A percentile compares a stretch with the other conserved stretches of the same genome.
These are phyloP conservation scores for Daedaleopsis nitida DNA, from an alignment of 768 basidiomycete genomes.

Conservation along the genomic window DNA sequence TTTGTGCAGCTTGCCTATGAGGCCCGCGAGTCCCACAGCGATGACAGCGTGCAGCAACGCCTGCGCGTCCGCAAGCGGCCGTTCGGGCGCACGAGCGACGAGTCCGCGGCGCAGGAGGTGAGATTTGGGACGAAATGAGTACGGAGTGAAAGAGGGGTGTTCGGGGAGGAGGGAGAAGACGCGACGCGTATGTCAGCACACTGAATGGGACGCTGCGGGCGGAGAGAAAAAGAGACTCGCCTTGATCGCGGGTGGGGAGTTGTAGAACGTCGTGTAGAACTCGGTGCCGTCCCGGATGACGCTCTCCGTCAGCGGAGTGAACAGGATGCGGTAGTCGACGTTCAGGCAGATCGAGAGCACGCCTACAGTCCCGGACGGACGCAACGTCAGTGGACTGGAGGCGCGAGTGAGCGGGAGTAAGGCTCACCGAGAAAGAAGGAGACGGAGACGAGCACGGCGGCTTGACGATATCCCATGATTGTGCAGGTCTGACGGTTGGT, in stretches of 20 bases:
- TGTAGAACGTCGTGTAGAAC: constrained; percentile 92
- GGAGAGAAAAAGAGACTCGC: constrained; percentile 37
- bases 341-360: constrained; percentile 84
- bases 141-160: not conserved
- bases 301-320: constrained; percentile 63
- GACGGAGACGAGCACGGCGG: constrained; percentile 82
- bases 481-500: constrained; percentile 5
- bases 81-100: not conserved
- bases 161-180: not conserved
- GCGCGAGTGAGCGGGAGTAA: constrained; percentile 1
- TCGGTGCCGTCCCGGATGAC: constrained; percentile 76
- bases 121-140: not conserved
- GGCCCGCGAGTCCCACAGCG: constrained; percentile 71
- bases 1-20: constrained; percentile 76
- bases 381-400: constrained; percentile 7
- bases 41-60: constrained; percentile 87
- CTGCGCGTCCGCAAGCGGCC: constrained; percentile 39
- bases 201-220: not conserved
- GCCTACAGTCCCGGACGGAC: constrained; percentile 42
- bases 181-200: not conserved
- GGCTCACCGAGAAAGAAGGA: constrained; percentile 86
- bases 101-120: constrained; percentile 1
- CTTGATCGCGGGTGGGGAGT: constrained; percentile 92
- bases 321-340: constrained; percentile 86
- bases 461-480: constrained; percentile 85